Base-by-base conservation (phyloP, 495 filamentous ascomycete species). In the Neurospora tetraspora region DNA sequence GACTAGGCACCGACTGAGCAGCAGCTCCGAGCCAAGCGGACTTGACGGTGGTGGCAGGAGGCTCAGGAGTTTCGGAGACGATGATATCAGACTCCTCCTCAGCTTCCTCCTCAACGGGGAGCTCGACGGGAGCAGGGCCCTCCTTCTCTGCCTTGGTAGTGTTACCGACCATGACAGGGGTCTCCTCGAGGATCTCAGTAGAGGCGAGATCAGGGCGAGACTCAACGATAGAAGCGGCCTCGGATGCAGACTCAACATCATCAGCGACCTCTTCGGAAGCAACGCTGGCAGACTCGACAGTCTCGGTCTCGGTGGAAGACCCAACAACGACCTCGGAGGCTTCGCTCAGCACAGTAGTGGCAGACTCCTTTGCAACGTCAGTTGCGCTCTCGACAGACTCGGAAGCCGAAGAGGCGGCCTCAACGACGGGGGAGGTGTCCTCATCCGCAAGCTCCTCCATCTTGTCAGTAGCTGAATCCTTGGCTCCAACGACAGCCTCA, bases 91-190 rank as follows among this genome's bases (percentile, higher is more conserved):
- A 10, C 8, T 71, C 68, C n/a, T 69, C 69, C 2, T 36, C 45
- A 5, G 73, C 70, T 12, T 38, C 45, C 5, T 77, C 76, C 18
- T 77, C 77, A 38, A 76, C 23, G 1, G 78, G 78, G 1, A 81
- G 73, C 37, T 78, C 83, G 69, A 91, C 87, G 34, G 89, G 89
- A 23, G 86, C 83, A 71, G 83, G 79, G 76, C 89, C 91, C 72
- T 85, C 85, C 16, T 88, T 86, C 34, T 84, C 71, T 1, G 61
- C 38, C 71, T 77, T 72, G 23, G 75, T 76, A 12, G 71, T 71
- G 71, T 81, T 80, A 18, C 73, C 79, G 23, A 73, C 70, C 4
- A 78, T 47, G 16, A 78, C 68, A 7, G 79, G 77, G 0, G 78
- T 76, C 47, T 78, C 75, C 11, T 71, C 74, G 0, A 79, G 39